Conservation (phyloP, 2,329 filamentous ascomycete genomes). For the Aspergillus thermomutatus region DNA sequence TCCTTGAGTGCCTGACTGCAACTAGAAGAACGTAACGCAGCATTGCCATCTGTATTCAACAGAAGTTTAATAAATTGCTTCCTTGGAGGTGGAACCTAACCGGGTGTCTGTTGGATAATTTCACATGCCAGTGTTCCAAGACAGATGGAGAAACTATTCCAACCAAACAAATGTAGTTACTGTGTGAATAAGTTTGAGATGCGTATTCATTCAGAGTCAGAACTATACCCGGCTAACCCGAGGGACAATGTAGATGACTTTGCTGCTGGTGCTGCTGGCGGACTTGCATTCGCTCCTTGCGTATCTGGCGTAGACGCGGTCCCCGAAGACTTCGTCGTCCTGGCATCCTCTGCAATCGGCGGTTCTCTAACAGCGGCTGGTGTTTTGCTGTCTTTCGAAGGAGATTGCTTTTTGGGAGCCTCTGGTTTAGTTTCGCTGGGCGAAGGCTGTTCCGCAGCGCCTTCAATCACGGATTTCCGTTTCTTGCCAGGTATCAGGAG, state of each 20-base stretch:
- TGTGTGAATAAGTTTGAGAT: not conserved
- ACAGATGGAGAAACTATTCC: not conserved
- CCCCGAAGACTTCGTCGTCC: too few species aligned
- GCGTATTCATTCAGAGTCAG: constrained; percentile 36
- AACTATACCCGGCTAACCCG: constrained; percentile 39
- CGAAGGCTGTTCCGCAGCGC: constrained; percentile 5
- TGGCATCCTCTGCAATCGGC: not conserved
- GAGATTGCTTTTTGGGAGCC: not conserved
- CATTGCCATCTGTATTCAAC: not conserved
- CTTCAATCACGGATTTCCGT: constrained; percentile 37
- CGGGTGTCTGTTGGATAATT: not conserved
- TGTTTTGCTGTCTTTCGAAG: not conserved
- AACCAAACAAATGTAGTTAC: not conserved
- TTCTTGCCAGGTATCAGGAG: constrained; percentile 39
- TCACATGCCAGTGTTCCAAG: not conserved
- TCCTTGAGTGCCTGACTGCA: not conserved
- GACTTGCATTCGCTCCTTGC: not conserved
- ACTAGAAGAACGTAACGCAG: not conserved
- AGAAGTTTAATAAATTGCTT: not conserved
- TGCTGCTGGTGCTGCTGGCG: constrained; percentile 9
- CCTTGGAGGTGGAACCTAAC: not conserved
- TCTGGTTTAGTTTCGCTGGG: constrained; percentile 6
- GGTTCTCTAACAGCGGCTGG: not conserved
- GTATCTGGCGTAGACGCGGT: not conserved
- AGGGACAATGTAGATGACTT: constrained; percentile 26